Percentiles rank a stretch among this genome's conserved stretches.
These are phyloP conservation scores for Chaetomium sp. DNA, from an alignment of 2,329 filamentous ascomycete genomes.

Conservation along the genomic window DNA sequence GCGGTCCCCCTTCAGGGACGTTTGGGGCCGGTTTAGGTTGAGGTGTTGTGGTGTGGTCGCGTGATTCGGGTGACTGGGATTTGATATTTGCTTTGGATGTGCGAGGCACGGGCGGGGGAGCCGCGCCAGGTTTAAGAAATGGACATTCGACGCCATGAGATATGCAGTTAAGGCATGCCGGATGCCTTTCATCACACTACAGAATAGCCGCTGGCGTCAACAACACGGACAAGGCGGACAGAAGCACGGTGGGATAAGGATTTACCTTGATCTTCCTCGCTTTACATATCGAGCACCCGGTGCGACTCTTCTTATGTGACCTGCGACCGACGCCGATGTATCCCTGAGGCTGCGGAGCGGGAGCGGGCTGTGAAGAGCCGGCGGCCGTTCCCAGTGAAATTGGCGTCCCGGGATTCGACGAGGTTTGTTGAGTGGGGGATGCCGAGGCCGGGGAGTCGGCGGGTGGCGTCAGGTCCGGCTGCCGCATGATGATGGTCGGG, in stretches of 20 bases:
- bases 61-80: constrained; percentile 4
- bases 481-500: not conserved
- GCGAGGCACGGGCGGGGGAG: not conserved
- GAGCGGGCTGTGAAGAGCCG: not conserved
- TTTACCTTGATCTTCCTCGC: constrained; percentile 36
- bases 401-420: not conserved
- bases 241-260: not conserved
- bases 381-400: not conserved
- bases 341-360: constrained; percentile 5
- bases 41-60: not conserved
- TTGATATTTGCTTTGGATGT: not conserved
- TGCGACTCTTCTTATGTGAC: constrained; percentile 31
- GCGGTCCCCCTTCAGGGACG: constrained; percentile 11
- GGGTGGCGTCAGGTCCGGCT: not conserved
- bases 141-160: constrained; percentile 36
- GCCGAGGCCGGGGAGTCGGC: constrained; percentile 1
- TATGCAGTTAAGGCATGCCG: constrained; percentile 35
- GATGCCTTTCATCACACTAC: constrained; percentile 36
- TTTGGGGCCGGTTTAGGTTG: not conserved
- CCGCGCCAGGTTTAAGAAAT: constrained; percentile 21
- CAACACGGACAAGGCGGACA: not conserved
- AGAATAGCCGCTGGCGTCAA: not conserved
- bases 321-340: constrained; percentile 9
- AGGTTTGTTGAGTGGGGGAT: constrained; percentile 1
- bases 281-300: constrained; percentile 35